Base-by-base conservation (phyloP, 129 eudicot species). In the Gnaphalium uliginosum region DNA sequence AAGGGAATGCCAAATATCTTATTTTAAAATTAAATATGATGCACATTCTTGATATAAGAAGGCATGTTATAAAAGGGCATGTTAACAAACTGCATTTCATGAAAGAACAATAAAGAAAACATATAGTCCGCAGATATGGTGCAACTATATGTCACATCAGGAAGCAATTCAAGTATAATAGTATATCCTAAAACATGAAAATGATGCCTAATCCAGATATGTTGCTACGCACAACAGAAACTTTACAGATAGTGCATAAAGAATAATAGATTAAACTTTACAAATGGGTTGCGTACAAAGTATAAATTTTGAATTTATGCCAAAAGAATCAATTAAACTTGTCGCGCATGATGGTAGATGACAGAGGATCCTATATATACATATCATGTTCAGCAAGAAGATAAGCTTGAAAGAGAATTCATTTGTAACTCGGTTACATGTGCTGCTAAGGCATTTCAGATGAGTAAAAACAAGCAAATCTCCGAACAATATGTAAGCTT, bases 131-230 rank as follows among this genome's bases (percentile, higher is more conserved):
- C 10, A 58, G 33, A 72, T 23, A 2, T 33, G 22, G 5, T 41
- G 78, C 24, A 73, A 60, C 51, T 54, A 59, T 22, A 73, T 74
- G 70, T 60, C 69, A 60, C 2, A 73, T 73, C 39, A 61, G 68
- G 39, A 58, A 73, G 56, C 10, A 73, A 73, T 37, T 61, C 48
- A 62, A 41, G 78, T 46, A 61, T 21, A 35, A 17, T 73, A 73
- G 77, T 59, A 73, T 39, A 62, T 73, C 58, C 39, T 8, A 15
- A 3, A 19, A 32, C 58, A 59, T 39, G 23, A 13, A 73, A 19
- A 73, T 3, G 68, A 37, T 39, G 9, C 68, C 41, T 27, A 27
- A 7, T 14, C 59, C 23, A 53, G 41, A 27, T 25, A 26, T 27
- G 33, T 25, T 24, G 21, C 68, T 62, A 26, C 39, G 15, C 68